Evolutionary conservation across 1,284 basidiomycete genomes (phyloP), one percentile per base, ranked within the genome.

Genomic region (Xerocomus amazonicus): DNA sequence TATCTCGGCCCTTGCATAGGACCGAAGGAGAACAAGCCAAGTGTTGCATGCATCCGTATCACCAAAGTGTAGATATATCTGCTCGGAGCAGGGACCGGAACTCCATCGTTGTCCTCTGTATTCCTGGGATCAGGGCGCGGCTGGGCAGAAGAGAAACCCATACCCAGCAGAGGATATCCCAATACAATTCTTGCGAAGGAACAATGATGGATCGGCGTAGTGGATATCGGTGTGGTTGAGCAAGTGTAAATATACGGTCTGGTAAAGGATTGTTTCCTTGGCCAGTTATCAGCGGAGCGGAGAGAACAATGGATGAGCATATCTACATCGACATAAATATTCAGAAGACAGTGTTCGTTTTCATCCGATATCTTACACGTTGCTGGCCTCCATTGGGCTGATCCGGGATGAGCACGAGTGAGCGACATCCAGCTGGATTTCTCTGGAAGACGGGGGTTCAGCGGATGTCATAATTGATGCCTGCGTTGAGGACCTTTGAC

Each of bases 141-240:
- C 34, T 36, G 39, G 52, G 34, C 23, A 23, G 34, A 36, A 45
- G 41, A 43, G 28, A 28, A 46, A 39, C 60, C 19, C 74, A 56
- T 56, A 83, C 87, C 76, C 70, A 29, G 73, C 72, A 57, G 78
- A 81, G 59, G 81, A 83, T 55, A 91, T 81, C 17, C 78, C 80
- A 35, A 91, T 66, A 59, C 85, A 87, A 56, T 87, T 75, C 60
- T 83, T 84, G 35, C 80, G 74, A 56, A 80, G 79, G 65, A 90
- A 87, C 9, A 90, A 63, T 0, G 88, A 90, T 45, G 75, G 74
- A 62, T 90, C 84, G 16, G 79, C 77, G 35, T 72, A 73, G 26
- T 87, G 80, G 52, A 91, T 83, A 60, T 90, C 86, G 14, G 85
- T 87, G 60, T 87, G 84, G 51, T 81, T 77, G 26, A 90, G 73